Conservation (phyloP, 1,139 yeast species). For the Nadsonia commutata region DNA sequence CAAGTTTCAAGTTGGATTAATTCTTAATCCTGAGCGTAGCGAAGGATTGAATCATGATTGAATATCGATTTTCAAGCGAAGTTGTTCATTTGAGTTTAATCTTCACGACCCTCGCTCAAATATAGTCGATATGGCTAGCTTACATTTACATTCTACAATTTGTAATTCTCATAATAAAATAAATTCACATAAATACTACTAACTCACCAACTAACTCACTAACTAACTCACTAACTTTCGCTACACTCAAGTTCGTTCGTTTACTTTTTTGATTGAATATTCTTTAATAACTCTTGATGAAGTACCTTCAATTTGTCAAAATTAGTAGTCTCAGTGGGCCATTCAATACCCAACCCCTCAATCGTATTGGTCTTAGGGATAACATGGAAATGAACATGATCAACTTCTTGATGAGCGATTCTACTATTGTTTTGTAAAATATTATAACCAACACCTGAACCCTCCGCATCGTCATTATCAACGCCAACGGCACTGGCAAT, state of each 20-base stretch:
- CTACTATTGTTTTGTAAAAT: slow-evolving; percentile 83
- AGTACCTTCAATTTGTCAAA: slow-evolving; percentile 56
- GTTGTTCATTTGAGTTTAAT: too few relatives aligned
- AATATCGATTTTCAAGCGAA: too few relatives aligned
- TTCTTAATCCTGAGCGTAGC: too few relatives aligned
- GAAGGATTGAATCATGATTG: too few relatives aligned
- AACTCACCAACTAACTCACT: too few relatives aligned
- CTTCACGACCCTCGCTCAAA: too few relatives aligned
- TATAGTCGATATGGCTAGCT: too few relatives aligned
- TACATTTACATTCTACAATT: too few relatives aligned
- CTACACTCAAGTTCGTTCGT: too few relatives aligned
- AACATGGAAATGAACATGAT: slow-evolving; percentile 91
- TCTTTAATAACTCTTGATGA: slow-evolving; percentile 47
- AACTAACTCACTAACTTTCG: too few relatives aligned
- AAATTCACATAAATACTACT: too few relatives aligned
- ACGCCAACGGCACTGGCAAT: slow-evolving; percentile 56
- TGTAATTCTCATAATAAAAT: too few relatives aligned
- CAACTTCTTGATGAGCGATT: slow-evolving; percentile 88
- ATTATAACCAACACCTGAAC: slow-evolving; percentile 56
- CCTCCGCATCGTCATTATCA: slow-evolving; percentile 47
- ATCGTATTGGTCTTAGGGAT: slow-evolving; percentile 67
- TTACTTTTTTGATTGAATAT: slow-evolving; percentile 12
- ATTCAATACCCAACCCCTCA: slow-evolving; percentile 71
- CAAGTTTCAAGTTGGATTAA: slow-evolving; percentile 38
- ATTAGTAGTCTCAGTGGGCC: slow-evolving; percentile 62